Base-by-base conservation (phyloP, 2,329 filamentous ascomycete species). In the Calonectria fujianensis region DNA sequence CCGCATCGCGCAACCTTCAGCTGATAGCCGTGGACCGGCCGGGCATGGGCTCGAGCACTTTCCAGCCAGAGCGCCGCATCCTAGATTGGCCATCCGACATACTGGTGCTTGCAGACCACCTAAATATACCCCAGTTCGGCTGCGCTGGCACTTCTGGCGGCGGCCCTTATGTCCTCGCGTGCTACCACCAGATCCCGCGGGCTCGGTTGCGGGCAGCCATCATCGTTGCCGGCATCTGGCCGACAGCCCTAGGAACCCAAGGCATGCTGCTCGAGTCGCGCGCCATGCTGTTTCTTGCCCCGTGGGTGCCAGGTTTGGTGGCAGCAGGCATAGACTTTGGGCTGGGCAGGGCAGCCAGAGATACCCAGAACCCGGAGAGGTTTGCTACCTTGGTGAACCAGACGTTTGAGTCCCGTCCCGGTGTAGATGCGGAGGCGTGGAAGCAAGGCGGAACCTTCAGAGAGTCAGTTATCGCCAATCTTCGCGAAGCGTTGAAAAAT, bases 141-240 rank as follows among this genome's bases (percentile, higher is more conserved):
- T 74, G 83, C 29, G 39, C 83, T 4, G 83, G 80, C 24, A 41
- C 51, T n/a, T 84, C 83, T 0, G 82, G 81, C 14, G 83, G 82
- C 35, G 80, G 78, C 0, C 82, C 82, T 0, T 83, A 82, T 67
- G 82, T 77, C 14, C 68, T 84, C 27, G 80, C 82, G 1, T 84
- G 82, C 59, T 78, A 79, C 31, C 67, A 72, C 20, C 32, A 66
- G 51, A 69, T 75, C 11, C 74, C 77, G 20, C 69, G 66, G 10
- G 29, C 70, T 13, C 63, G 74, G 16, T 70, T 79, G 3, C 45
- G 31, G 11, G 72, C 70, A 1, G 72, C 27, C 31, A 66, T 71
- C 7, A 50, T 80, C 27, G 72, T 78, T 14, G 73, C 73, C 2
- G 77, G 78, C 27, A 41, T 81, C 29, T 78, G 69, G 64, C 74